Evolutionary conservation across 2,329 filamentous ascomycete species (phyloP), one percentile per base, ranked within the genome.

Genomic region (Hypoxylon sp.): DNA sequence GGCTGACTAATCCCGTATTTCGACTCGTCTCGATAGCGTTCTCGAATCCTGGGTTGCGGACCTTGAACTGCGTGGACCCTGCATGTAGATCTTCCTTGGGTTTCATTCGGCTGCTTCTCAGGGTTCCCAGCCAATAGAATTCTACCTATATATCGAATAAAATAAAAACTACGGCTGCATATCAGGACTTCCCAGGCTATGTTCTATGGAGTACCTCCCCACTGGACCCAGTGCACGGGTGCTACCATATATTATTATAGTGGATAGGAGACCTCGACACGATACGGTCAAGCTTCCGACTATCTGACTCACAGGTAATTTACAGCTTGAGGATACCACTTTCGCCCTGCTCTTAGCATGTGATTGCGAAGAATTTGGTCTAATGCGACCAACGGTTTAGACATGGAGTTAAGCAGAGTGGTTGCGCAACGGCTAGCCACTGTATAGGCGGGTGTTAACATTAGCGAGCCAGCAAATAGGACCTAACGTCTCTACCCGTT

Each of bases 61-160:
- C 40, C 17, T 8, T 20, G 7, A 20, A 8, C n/a, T 33, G 30
- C 54, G 31, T 55, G 54, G 48, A 50, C 54, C 54, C 49, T 63
- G 64, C 54, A 55, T 55, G 58, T 55, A 57, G 49, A 59, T 60
- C 54, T n/a, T 37, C 14, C 49, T 63, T 33, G 20, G 48, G 49
- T 51, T 56, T 20, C 49, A 63, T 44, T 48, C 55, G 49, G 54
- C 25, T 57, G 49, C 53, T 33, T 8, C 7, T 20, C 33, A 4
- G 44, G 35, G 10, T 14, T 14, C 10, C 30, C 53, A 30, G 11
- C 64, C 58, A 66, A 66, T 66, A 50, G 33, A 57, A 27, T 14
- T 17, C 31, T 22, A 40, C 44, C 14, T 1, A n/a, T 6, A 5
- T 27, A 10, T 44, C 40, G 30, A 46, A 46, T 17, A 48, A 22